Percentiles rank a stretch among this genome's conserved stretches.
Conservation (phyloP, 1,284 basidiomycete species). For the Paramarasmius palmivorus region DNA sequence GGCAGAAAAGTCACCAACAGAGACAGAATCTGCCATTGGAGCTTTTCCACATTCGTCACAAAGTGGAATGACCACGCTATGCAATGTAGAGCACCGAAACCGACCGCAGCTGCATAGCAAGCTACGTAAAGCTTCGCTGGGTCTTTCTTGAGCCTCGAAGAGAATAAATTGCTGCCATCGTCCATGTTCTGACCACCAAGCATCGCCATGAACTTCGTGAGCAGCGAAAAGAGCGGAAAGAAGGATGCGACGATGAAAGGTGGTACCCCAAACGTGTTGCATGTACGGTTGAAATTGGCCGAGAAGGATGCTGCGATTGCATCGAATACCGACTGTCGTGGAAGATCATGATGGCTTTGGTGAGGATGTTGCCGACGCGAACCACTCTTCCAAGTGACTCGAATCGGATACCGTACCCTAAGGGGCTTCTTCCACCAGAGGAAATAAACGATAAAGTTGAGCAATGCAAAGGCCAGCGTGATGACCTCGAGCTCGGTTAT, state of each 20-base stretch:
- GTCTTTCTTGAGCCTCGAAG: too few relatives aligned
- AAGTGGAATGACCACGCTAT: background rate
- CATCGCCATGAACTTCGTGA: too few relatives aligned
- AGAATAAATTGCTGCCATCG: too few relatives aligned
- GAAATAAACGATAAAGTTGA: background rate
- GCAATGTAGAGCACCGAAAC: background rate
- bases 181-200: too few relatives aligned
- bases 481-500: conserved; percentile 14
- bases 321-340: background rate
- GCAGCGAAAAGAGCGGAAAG: too few relatives aligned
- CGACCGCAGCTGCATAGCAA: background rate
- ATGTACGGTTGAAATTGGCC: background rate
- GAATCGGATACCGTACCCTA: background rate
- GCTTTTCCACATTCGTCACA: background rate
- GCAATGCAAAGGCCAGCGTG: conserved; percentile 18
- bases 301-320: background rate
- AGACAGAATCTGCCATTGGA: background rate
- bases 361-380: too few relatives aligned
- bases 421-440: background rate
- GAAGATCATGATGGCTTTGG: too few relatives aligned
- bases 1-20: too few relatives aligned
- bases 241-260: too few relatives aligned
- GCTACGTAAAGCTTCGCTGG: too few relatives aligned
- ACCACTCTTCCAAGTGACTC: background rate
- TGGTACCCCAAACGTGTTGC: too few relatives aligned